phyloP scores from a whole-genome alignment of 495 filamentous ascomycete genomes.

The Cryomyces antarcticus region DNA sequence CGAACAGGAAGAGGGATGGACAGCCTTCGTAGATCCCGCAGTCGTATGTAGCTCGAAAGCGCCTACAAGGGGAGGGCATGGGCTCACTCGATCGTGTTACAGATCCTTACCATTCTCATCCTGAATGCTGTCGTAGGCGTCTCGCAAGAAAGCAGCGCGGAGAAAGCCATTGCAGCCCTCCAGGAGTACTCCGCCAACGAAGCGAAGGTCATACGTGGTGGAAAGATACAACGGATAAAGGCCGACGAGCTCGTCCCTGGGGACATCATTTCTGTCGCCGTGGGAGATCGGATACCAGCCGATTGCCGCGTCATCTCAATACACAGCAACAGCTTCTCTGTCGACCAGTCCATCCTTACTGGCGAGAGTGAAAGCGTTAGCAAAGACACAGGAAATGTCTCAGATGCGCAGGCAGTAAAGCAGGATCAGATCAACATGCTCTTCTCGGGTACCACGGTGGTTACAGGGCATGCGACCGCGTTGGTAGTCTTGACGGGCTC shows the following conservation, averaged over 20 bases:
- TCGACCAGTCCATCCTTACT: slow-evolving; percentile 95
- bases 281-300: slow-evolving; percentile 91
- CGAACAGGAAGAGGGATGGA: slow-evolving; percentile 82
- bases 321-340: slow-evolving; percentile 87
- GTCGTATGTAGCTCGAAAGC: slow-evolving; percentile 39
- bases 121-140: slow-evolving; percentile 95
- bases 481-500: slow-evolving; percentile 81
- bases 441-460: slow-evolving; percentile 95
- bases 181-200: slow-evolving; percentile 99
- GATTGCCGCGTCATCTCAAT: slow-evolving; percentile 83
- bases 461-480: slow-evolving; percentile 82
- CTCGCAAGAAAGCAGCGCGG: slow-evolving; percentile 93
- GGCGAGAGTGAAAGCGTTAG: slow-evolving; percentile 95
- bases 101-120: slow-evolving; percentile 94
- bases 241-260: slow-evolving; percentile 94
- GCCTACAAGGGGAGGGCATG: background rate
- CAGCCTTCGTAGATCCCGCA: slow-evolving; percentile 92
- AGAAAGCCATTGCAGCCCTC: slow-evolving; percentile 94
- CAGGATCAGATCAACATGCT: slow-evolving; percentile 97
- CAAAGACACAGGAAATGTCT: slow-evolving; percentile 51
- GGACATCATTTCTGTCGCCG: slow-evolving; percentile 71
- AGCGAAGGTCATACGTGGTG: slow-evolving; percentile 75
- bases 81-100: background rate
- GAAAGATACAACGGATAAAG: slow-evolving; percentile 54
- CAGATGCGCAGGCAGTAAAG: slow-evolving; percentile 73